Evolutionary conservation across 768 basidiomycete genomes (phyloP).

Genomic region (Pholiota conissans): DNA sequence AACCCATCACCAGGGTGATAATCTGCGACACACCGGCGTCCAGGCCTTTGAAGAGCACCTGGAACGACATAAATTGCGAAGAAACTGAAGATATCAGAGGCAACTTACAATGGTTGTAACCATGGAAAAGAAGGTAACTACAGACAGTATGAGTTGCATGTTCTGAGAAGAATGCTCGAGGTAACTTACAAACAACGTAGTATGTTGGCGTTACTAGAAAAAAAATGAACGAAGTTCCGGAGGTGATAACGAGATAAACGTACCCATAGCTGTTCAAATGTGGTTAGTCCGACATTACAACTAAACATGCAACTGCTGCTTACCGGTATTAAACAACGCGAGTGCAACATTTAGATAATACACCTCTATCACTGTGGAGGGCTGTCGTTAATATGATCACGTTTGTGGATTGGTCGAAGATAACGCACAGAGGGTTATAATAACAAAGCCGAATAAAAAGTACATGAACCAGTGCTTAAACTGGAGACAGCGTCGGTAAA

Average conservation of each 20-base stretch:
- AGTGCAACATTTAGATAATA: conserved; percentile 96
- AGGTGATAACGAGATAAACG: conserved; percentile 13
- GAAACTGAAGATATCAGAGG: not conserved
- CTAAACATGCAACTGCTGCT: conserved; percentile 20
- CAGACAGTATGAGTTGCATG: conserved; percentile 12
- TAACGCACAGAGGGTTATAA: conserved; percentile 74
- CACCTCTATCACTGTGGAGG: conserved; percentile 73
- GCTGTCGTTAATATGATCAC: conserved; percentile 13
- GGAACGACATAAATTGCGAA: not conserved
- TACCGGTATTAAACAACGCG: conserved; percentile 91
- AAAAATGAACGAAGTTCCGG: conserved; percentile 16
- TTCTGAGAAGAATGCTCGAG: not conserved
- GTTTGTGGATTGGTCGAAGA: conserved; percentile 3
- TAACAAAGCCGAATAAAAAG: conserved; percentile 82
- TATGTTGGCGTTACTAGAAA: conserved; percentile 81
- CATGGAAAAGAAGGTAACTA: conserved; percentile 84
- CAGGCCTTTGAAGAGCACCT: conserved; percentile 91
- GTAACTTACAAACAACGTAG: conserved; percentile 73
- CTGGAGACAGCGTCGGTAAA: conserved; percentile 33
- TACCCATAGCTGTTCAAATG: conserved; percentile 62
- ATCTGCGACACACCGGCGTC: conserved; percentile 75
- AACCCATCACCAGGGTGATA: conserved; percentile 89
- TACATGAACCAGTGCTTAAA: conserved; percentile 94
- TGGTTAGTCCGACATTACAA: conserved; percentile 10
- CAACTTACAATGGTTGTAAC: conserved; percentile 73